A percentile compares a stretch with the other conserved stretches of the same genome.
Conservation (phyloP, 306 rosid species). For the Ceratonia siliqua region DNA sequence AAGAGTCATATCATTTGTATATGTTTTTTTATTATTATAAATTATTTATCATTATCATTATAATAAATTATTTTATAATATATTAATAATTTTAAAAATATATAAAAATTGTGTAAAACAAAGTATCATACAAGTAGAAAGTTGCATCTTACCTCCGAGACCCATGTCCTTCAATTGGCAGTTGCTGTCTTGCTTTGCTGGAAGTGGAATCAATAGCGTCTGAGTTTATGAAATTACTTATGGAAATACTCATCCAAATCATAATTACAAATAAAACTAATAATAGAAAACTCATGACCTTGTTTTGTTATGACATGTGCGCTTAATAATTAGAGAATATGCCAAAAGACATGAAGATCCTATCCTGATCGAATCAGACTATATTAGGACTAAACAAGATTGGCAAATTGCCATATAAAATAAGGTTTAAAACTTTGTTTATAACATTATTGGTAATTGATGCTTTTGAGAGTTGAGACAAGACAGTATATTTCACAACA, state of each 20-base stretch:
- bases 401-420: neutral
- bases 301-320: no score
- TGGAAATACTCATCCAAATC: neutral
- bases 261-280: neutral
- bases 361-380: neutral
- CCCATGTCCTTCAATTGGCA: neutral
- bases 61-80: no score
- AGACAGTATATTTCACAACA: neutral
- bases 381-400: neutral
- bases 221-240: neutral
- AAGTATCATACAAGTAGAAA: no score
- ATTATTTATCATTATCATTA: no score
- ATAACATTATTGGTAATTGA: neutral
- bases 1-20: no score
- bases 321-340: neutral
- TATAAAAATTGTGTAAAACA: no score
- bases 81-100: no score
- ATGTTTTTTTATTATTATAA: no score
- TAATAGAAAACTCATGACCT: neutral
- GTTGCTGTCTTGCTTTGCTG: neutral
- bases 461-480: no score
- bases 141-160: neutral
- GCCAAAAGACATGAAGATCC: neutral
- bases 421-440: no score
- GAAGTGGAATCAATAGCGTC: no score